phyloP scores from a whole-genome alignment of 768 basidiomycete genomes.

The Hemileccinum rubropunctum region DNA sequence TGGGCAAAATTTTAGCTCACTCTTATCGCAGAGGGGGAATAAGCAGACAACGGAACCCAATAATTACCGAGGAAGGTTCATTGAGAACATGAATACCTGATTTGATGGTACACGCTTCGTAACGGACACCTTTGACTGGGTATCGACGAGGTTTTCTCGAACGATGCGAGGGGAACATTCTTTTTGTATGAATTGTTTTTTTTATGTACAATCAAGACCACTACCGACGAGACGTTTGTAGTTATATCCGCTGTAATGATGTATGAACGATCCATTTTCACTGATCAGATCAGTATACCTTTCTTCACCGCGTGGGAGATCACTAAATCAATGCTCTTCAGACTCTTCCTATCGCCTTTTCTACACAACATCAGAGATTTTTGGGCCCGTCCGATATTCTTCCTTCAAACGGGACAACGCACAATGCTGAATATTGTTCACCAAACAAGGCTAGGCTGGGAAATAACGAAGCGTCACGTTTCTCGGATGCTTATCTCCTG shows the following conservation, averaged over 20 bases:
- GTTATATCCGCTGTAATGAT: slow-evolving; percentile 1
- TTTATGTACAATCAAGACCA: neutral
- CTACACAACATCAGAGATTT: too few relatives aligned
- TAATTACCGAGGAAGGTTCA: slow-evolving; percentile 34
- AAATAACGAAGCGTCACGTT: too few relatives aligned
- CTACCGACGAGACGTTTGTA: neutral
- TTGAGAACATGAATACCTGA: slow-evolving; percentile 34
- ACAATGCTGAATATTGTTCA: too few relatives aligned
- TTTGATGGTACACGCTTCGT: neutral
- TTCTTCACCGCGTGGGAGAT: too few relatives aligned
- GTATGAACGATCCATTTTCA: neutral
- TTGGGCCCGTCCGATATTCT: too few relatives aligned
- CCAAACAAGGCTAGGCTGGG: too few relatives aligned
- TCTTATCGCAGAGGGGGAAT: slow-evolving; percentile 17
- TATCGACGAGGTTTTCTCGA: neutral
- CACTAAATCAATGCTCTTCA: too few relatives aligned
- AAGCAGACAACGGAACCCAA: slow-evolving; percentile 19
- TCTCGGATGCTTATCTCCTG: too few relatives aligned
- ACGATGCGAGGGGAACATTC: neutral
- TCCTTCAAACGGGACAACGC: too few relatives aligned
- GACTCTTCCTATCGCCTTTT: too few relatives aligned
- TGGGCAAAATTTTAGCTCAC: slow-evolving; percentile 27
- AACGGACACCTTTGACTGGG: neutral
- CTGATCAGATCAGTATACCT: too few relatives aligned
- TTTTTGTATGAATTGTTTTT: neutral